Evolutionary conservation across 441 rosid species (phyloP).

Genomic region (Euphorbia schlechtendalii): DNA sequence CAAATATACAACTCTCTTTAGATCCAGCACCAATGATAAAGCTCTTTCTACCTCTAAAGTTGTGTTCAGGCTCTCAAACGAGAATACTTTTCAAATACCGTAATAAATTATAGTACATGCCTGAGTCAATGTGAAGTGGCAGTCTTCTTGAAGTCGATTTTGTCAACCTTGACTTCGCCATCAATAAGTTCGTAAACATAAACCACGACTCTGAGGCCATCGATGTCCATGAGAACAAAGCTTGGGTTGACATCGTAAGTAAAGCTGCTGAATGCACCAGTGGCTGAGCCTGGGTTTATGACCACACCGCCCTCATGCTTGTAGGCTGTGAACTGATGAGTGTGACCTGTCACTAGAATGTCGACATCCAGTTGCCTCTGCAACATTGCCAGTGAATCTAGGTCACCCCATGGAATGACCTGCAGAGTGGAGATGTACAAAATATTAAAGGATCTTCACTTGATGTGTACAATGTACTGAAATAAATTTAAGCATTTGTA

Average conservation of each 20-base stretch:
- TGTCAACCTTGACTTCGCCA: constrained; percentile 89
- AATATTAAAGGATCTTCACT: no score
- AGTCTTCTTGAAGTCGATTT: constrained; percentile 87
- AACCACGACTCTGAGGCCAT: constrained; percentile 72
- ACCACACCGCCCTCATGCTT: constrained; percentile 89
- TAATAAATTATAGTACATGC: neutral
- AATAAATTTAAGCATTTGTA: no score
- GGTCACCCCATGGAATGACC: constrained; percentile 94
- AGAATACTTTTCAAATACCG: neutral
- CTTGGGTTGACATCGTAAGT: constrained; percentile 78
- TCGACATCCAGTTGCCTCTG: constrained; percentile 85
- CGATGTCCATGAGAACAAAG: constrained; percentile 87
- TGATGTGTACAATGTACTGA: no score
- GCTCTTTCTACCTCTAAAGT: neutral
- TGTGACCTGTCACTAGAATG: constrained; percentile 80
- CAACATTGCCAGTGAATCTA: constrained; percentile 84
- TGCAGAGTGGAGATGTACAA: constrained; percentile 16
- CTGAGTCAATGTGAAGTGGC: constrained; percentile 24
- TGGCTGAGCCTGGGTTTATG: constrained; percentile 89
- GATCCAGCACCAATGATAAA: no score
- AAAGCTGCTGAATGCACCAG: constrained; percentile 77
- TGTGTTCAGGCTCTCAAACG: neutral
- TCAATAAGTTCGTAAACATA: constrained; percentile 85
- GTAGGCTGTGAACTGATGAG: constrained; percentile 90
- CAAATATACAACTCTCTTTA: no score